A percentile compares a stretch with the other conserved stretches of the same genome.
phyloP scores from a whole-genome alignment of 2,329 filamentous ascomycete genomes.

The Exophiala phaeomuriformis region DNA sequence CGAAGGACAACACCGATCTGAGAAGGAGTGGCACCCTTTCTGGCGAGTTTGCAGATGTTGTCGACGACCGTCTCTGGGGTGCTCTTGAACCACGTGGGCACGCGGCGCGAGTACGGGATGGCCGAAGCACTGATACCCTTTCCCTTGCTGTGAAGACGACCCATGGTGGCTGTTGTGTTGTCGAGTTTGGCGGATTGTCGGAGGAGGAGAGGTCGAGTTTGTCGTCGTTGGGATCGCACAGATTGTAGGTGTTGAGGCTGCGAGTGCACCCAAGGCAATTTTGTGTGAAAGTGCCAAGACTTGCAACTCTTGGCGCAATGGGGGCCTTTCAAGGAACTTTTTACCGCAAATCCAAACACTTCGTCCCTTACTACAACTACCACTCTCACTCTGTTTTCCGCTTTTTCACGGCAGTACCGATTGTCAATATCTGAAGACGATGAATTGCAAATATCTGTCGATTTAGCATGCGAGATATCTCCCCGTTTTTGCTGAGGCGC shows the following conservation, averaged over 20 bases:
- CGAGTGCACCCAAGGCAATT: not conserved
- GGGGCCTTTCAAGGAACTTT: slow-evolving; percentile 3
- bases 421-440: too few species aligned
- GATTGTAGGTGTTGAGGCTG: not conserved
- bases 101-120: slow-evolving; percentile 89
- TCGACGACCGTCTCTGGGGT: slow-evolving; percentile 97
- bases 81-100: slow-evolving; percentile 96
- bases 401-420: too few species aligned
- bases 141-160: slow-evolving; percentile 98
- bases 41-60: slow-evolving; percentile 98
- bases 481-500: too few species aligned
- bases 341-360: not conserved
- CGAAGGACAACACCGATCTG: slow-evolving; percentile 98
- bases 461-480: too few species aligned
- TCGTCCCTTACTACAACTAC: not conserved
- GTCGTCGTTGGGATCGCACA: not conserved
- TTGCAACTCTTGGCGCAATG: not conserved
- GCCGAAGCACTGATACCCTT: slow-evolving; percentile 97
- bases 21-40: slow-evolving; percentile 96
- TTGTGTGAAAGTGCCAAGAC: slow-evolving; percentile 3
- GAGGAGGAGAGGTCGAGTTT: not conserved
- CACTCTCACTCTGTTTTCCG: not conserved
- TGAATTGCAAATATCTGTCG: too few species aligned
- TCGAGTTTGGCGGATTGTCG: slow-evolving; percentile 10
- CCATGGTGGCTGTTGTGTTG: slow-evolving; percentile 51